Base-by-base conservation (phyloP, 1,139 yeast genomes). In the Pichia sp. region DNA sequence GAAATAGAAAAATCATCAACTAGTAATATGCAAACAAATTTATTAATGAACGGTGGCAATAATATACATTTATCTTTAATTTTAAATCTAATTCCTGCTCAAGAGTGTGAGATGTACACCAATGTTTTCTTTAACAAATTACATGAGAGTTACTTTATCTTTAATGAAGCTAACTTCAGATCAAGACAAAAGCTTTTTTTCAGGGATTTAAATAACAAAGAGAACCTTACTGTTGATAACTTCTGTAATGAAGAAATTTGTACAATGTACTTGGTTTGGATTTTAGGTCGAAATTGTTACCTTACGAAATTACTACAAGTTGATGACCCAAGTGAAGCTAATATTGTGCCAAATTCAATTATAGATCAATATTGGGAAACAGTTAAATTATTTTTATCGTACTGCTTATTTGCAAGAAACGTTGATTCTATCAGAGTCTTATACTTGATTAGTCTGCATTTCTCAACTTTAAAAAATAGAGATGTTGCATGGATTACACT, bases 401-500 rank as follows among this genome's bases (percentile, higher is more conserved):
- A 64, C 36, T 62, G 66, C 38, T 51, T 67, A 23, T 51, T 69
- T 20, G 63, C 67, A 5, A 69, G 70, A 0, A 56, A 65, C 3
- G 44, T 66, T 5, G 60, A 60, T 37, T 67, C 72, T 0, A 65
- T 70, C 18, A 59, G 68, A 30, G 60, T 68, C 39, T 49, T 69
- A 4, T 61, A 63, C 40, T 52, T 69, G 12, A 56, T 68, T 34
- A 62, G 71, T 0, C 52, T 65, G 8, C 65, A 68, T 53, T 55
- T 67, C 40, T 66, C 66, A 46, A 59, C 69, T 13, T 59, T 58
- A 36, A 66, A 61, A 53, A 66, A 66, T 44, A 59, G 70, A 42
- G 73, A 70, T 45, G 62, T 67, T 9, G 62, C 68, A 2, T 70
- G 71, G 67, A 62, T 67, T 35, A 46, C 70, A 32, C 50, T 65